Evolutionary conservation across 2,329 filamentous ascomycete species (phyloP).

Genomic region (Emmonsia crescens): DNA sequence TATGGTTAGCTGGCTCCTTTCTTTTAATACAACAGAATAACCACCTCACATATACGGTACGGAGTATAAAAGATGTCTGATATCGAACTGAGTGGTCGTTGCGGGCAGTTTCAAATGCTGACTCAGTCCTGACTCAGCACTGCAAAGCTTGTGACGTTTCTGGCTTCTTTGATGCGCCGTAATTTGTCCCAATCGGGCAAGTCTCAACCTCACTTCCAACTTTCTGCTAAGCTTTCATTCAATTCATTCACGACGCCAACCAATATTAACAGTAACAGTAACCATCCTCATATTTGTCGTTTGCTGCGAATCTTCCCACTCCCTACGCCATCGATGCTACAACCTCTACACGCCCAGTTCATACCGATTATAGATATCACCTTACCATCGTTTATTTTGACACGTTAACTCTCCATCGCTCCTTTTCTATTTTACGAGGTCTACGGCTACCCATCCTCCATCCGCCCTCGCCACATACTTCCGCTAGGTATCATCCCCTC

Average conservation of each 20-base stretch:
- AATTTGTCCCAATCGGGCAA: not conserved
- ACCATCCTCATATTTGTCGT: not conserved
- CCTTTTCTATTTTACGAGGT: not conserved
- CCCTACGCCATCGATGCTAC: not conserved
- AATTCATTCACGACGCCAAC: not conserved
- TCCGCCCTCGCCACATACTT: not conserved
- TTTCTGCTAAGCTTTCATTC: not conserved
- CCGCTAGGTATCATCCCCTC: not conserved
- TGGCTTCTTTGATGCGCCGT: not conserved
- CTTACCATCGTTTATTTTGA: not conserved
- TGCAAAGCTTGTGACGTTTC: not conserved
- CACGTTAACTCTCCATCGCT: not conserved
- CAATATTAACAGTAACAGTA: not conserved
- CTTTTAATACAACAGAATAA: too few relatives aligned
- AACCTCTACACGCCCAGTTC: not conserved
- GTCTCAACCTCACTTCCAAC: not conserved
- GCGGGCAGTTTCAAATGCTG: not conserved
- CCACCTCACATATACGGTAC: too few relatives aligned
- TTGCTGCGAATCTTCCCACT: not conserved
- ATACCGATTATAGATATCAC: not conserved
- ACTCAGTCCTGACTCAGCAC: not conserved
- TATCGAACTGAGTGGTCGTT: too few relatives aligned
- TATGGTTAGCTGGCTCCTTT: too few relatives aligned
- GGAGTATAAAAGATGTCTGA: too few relatives aligned
- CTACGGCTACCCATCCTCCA: not conserved